phyloP scores from a whole-genome alignment of 345 rosid genomes.

The Sonneratia alba region DNA sequence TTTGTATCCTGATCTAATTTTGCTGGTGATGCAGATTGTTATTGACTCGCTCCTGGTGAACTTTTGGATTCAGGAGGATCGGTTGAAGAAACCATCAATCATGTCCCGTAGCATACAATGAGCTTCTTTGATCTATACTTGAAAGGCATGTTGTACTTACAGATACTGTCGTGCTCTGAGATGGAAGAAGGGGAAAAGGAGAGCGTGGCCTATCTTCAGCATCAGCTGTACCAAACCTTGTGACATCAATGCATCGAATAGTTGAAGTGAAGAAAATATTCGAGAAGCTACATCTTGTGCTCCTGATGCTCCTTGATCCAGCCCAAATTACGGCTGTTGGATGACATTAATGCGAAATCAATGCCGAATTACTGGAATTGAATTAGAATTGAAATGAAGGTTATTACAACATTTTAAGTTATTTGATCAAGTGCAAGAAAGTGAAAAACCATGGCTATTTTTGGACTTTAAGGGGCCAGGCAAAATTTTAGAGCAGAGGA shows the following conservation, averaged over 20 bases:
- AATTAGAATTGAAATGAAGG: background rate
- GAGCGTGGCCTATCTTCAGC: background rate
- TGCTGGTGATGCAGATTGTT: slow-evolving; percentile 1
- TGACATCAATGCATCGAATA: background rate
- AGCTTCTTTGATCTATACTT: background rate
- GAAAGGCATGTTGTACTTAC: background rate
- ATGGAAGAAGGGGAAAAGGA: background rate
- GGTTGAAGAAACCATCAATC: slow-evolving; percentile 12
- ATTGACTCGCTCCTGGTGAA: slow-evolving; percentile 22
- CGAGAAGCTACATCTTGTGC: too few relatives aligned
- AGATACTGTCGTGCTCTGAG: background rate
- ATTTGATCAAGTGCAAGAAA: too few relatives aligned
- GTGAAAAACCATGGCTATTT: too few relatives aligned
- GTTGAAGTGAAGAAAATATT: too few relatives aligned
- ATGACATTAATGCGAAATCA: background rate
- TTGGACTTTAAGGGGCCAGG: too few relatives aligned
- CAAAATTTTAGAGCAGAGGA: background rate
- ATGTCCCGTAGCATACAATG: background rate
- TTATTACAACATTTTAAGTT: background rate
- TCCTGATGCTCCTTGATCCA: too few relatives aligned
- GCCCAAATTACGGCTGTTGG: too few relatives aligned
- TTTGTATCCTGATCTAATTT: background rate
- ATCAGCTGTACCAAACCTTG: background rate
- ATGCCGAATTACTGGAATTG: background rate
- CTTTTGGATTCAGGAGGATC: slow-evolving; percentile 20